phyloP scores from a whole-genome alignment of 2,329 filamentous ascomycete genomes.

The Colletotrichum sp. region DNA sequence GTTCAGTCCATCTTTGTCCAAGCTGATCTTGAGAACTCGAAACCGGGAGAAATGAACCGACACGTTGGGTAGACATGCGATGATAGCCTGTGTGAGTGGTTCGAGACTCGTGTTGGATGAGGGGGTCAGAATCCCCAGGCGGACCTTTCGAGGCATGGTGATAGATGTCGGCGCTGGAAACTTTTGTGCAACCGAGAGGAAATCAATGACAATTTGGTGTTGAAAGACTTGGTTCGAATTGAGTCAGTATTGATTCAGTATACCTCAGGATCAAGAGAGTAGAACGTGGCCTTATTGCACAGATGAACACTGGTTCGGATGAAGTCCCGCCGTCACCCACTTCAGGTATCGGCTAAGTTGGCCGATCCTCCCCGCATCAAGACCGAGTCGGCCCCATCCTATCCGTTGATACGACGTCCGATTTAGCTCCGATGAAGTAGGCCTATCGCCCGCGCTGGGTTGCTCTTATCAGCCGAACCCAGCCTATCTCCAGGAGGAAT shows the following conservation, averaged over 20 bases:
- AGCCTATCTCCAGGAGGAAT: not conserved
- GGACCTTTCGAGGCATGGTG: not conserved
- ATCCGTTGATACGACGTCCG: not conserved
- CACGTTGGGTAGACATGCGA: not conserved
- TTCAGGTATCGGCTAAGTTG: not conserved
- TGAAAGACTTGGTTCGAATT: not conserved
- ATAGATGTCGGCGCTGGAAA: rapidly evolving
- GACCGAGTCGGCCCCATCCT: not conserved
- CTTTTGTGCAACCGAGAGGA: rapidly evolving
- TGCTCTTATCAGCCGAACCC: not conserved
- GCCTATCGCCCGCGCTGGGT: not conserved
- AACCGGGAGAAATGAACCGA: not conserved
- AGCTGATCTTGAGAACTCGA: not conserved
- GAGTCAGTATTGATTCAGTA: no score
- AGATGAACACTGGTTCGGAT: not conserved
- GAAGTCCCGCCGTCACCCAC: not conserved
- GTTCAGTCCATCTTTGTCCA: not conserved
- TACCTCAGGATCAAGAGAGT: no score
- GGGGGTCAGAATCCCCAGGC: not conserved
- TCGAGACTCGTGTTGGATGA: not conserved
- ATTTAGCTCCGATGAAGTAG: not conserved
- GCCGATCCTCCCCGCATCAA: not conserved
- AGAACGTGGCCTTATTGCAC: not conserved
- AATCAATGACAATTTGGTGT: not conserved
- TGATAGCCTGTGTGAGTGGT: not conserved